Evolutionary conservation across 169 alveolate species (phyloP), one percentile per base, ranked within the genome.

Genomic region (Cryptosporidium parvum): DNA sequence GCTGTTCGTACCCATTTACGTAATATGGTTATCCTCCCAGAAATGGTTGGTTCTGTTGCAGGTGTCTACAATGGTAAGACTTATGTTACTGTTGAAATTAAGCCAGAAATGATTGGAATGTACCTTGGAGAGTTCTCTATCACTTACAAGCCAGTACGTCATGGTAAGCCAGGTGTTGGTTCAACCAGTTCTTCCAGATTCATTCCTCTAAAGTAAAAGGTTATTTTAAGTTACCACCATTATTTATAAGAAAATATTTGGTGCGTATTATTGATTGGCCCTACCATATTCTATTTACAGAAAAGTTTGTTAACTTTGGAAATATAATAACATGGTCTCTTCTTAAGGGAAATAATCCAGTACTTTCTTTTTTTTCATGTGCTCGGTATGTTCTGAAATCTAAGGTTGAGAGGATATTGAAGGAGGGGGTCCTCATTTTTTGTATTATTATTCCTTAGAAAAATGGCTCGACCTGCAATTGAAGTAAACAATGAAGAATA

Each of bases 31-130:
- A 96, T 98, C 35, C 95, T 98, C 65, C 99, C 99, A 31, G 99
- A 97, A 85, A 96, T 98, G 99, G 97, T 97, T 69, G 99, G 99
- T 44, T 97, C 99, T 58, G 96, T 98, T 61, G 98, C 97, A 65
- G 99, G 98, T 69, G 98, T 98, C 73, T 97, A 98, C 98, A 96
- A 97, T 91, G 99, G 99, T 69, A 97, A 97, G 94, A 97, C 95
- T 91, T 98, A 95, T 94, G 96, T 95, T 93, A 95, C 97, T 80
- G 99, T 98, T 70, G 99, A 98, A 94, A 96, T 98, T 89, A 98
- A 98, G 94, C 99, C 99, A 29, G 99, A 98, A 94, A 98, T 98
- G 99, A 96, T 98, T 86, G 99, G 99, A 71, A 96, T 97, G 96
- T 98, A 98, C 94, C 95, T 98, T 75, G 99, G 99, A 29, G 99